These are phyloP conservation scores for Penicillium bialowiezense DNA, from an alignment of 495 filamentous ascomycete species.

Conservation along the genomic window DNA sequence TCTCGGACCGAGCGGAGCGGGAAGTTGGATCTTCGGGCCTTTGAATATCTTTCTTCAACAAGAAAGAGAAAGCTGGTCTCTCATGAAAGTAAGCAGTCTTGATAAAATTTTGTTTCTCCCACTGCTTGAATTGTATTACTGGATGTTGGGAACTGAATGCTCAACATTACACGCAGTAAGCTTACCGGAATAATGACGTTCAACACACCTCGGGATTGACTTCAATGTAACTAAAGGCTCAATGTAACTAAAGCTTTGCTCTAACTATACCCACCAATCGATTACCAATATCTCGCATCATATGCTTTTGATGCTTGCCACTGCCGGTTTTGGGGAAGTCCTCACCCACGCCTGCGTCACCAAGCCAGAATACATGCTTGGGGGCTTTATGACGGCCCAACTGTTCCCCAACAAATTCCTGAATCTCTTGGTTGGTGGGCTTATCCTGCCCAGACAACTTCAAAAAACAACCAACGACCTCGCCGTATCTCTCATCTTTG, in stretches of 20 bases:
- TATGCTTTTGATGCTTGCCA: constrained; percentile 63
- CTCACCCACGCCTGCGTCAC: constrained; percentile 41
- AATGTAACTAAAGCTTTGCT: constrained; percentile 14
- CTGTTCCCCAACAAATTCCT: constrained; percentile 43
- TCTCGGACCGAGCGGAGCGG: no score
- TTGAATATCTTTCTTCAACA: no score
- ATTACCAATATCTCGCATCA: constrained; percentile 49
- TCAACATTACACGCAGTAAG: no score
- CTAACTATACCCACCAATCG: background rate
- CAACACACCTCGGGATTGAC: no score
- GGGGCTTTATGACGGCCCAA: constrained; percentile 59
- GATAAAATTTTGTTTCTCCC: no score
- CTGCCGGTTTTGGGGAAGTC: constrained; percentile 59
- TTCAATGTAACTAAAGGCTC: no score
- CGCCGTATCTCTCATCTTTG: constrained; percentile 15
- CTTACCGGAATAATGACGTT: no score
- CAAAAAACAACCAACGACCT: constrained; percentile 27
- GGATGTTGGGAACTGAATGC: no score
- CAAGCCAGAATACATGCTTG: constrained; percentile 57
- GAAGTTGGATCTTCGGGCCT: no score
- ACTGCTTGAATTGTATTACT: no score
- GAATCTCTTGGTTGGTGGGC: constrained; percentile 8
- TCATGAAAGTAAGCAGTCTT: no score
- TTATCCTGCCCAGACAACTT: background rate
- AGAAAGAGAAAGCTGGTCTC: background rate